Evolutionary conservation across 768 basidiomycete genomes (phyloP), one percentile per base, ranked within the genome.

Genomic region (Tylopilus rubrobrunneus): DNA sequence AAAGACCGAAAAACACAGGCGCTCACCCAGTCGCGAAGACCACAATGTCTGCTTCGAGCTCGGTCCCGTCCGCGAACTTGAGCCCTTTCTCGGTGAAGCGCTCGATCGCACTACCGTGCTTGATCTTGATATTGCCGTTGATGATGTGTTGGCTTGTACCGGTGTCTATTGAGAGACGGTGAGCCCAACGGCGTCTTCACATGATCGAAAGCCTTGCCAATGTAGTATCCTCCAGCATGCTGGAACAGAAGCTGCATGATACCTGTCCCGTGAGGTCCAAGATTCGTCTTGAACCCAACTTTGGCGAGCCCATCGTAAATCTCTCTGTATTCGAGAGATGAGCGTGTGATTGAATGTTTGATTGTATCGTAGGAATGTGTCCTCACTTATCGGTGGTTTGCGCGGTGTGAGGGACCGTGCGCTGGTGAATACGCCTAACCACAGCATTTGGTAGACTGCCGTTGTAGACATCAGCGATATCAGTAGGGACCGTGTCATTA

Each of bases 71-170:
- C 27, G 44, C 44, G 9, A 45, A 51, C 27, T 27, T 37, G 48
- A 73, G 61, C n/a, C 71, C 63, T 12, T 62, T 59, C 48, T 64
- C 51, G 0, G 70, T 74, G 57, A 72, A 74, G 1, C 55, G 46
- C 39, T 63, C 57, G 49, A 73, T 67, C 2, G 56, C 44, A 10
- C 69, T 63, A 23, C 77, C 79, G 58, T 66, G 74, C 69, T 78
- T 81, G 64, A 82, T 57, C 58, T 78, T 78, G 69, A 83, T 80
- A 42, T 73, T 70, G 15, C 81, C 78, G 21, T 76, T 63, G 21
- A 71, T 71, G 58, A 81, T 75, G 48, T 74, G 66, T 48, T 74
- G 68, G 48, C 75, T 73, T 1, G 76, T 75, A 10, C 77, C 78
- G 8, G 61, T 58, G n/a, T 71, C 72, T 72, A 40, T 46, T 17